Base-by-base conservation (phyloP, 2,329 filamentous ascomycete genomes). In the Diaporthe sp. region DNA sequence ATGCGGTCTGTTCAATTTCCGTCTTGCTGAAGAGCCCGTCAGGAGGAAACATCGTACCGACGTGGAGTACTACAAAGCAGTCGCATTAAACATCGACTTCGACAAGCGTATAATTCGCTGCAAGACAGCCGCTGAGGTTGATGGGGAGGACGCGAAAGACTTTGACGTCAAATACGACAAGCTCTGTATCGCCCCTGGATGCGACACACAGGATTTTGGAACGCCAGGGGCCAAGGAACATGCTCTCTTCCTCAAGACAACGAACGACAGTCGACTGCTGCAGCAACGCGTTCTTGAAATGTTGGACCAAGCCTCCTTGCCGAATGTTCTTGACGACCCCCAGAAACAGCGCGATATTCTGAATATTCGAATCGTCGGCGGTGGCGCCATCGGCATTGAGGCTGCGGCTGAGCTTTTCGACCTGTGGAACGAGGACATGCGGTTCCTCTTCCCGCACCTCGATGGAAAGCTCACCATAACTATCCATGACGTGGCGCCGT, bases 11-110 rank as follows among this genome's bases (percentile, higher is more conserved):
- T 86, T 86, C 80, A 82, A 86, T 71, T 85, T 86, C 75, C 81
- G 84, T 30, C 81, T 86, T 2, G 85, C 85, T 28, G 85, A 87
- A 76, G 85, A 86, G 76, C 84, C 85, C 0, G 78, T 87, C 8
- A 81, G 85, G 15, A 79, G 83, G 28, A 80, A 82, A 52, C 77
- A 80, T 45, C 78, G 81, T 10, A 76, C 74, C 3, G 76, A 78
- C 4, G 68, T 83, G 19, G 76, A 79, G 50, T 85, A 83, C 75
- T 80, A 84, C 79, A 86, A 87, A 78, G 85, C 84, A 35, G 79
- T 79, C 25, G 85, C 84, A 6, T 77, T 81, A 25, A 72, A 78
- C 69, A 81, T 87, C 50, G 82, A 86, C 76, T 82, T 86, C 33
- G 76, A 80, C 1, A 77, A 78, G 17, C 80, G 80, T 30, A 78